Evolutionary conservation across 1,139 yeast genomes (phyloP), one percentile per base, ranked within the genome.

Genomic region (Taphrina confusa): DNA sequence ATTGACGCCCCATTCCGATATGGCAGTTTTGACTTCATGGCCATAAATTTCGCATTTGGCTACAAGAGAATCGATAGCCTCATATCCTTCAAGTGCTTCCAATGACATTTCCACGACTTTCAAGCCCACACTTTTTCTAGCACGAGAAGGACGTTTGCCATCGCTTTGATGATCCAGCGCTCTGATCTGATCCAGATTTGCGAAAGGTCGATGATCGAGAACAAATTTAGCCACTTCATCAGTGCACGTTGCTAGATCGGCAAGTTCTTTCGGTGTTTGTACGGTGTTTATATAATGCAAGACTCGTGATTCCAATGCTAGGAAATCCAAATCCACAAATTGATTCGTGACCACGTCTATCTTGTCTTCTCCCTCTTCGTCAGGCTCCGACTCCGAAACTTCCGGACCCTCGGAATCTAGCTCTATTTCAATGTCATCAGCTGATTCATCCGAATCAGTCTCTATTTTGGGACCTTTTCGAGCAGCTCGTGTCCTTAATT

Each of bases 41-140:
- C 97, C 96, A 65, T 87, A 84, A 28, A 81, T 80, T 11, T 91
- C 83, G 74, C 99, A 94, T 66, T 83, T 82, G 65, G 84, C 83
- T 62, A 94, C 88, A 66, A 94, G 77, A 23, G 95, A 85, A 68
- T 92, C 97, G 37, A 92, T 96, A 0, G 98, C 97, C 64, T 84
- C 85, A 70, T 92, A 94, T 2, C 98, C 98, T 67, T 83, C 82
- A 65, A 92, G 76, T 20, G 91, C 84, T 8, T 57, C 66, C 14
- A 64, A 25, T 11, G 67, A 63, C 18, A 50, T 63, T 64, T 87
- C 95, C 25, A 90, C 80, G 52, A 89, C 80, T 69, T 83, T 82
- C 67, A 85, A 85, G 8, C 97, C 96, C 52, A 82, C 79, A 1
- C 85, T 78, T 31, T 61, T 56, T n/a, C 59, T 50, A 12, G 69